A percentile compares a stretch with the other conserved stretches of the same genome.
phyloP scores from a whole-genome alignment of 1,284 basidiomycete genomes.

The Puccinia horiana region DNA sequence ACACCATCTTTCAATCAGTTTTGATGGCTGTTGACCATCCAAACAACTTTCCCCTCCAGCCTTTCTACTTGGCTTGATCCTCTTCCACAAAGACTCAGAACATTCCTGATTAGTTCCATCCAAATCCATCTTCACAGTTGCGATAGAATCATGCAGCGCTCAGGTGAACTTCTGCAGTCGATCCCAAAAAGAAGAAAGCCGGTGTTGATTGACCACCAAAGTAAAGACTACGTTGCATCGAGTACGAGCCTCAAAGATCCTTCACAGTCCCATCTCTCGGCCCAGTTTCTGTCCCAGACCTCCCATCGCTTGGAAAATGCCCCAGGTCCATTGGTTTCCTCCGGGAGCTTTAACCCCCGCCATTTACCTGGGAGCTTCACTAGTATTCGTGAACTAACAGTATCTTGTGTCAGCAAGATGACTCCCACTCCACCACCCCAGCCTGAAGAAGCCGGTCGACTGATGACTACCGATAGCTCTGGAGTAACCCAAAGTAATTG shows the following conservation, averaged over 20 bases:
- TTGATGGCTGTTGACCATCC: conserved; percentile 3
- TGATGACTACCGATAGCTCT: conserved; percentile 5
- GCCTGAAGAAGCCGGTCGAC: conserved; percentile 44
- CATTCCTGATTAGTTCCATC: too few species aligned
- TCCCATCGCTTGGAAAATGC: background rate
- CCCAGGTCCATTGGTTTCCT: background rate
- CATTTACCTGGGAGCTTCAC: conserved; percentile 3
- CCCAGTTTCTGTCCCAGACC: background rate
- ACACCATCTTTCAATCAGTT: background rate
- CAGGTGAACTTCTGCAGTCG: conserved; percentile 22
- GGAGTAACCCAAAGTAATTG: conserved; percentile 33
- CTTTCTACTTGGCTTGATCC: background rate
- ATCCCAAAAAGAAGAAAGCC: conserved; percentile 40
- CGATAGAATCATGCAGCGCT: conserved; percentile 15
- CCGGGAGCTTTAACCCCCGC: conserved; percentile 1
- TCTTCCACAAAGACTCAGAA: background rate
- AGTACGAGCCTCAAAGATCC: background rate
- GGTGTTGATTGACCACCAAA: conserved; percentile 25
- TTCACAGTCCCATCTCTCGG: background rate
- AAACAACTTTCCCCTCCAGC: background rate
- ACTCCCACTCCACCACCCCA: background rate
- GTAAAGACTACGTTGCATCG: background rate
- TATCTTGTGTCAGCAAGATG: conserved; percentile 27
- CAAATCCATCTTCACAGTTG: background rate
- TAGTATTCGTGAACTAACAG: conserved; percentile 30